Percentiles rank a stretch among this genome's conserved stretches.
Conservation (phyloP, 305 asterid species). For the Ajuga reptans region DNA sequence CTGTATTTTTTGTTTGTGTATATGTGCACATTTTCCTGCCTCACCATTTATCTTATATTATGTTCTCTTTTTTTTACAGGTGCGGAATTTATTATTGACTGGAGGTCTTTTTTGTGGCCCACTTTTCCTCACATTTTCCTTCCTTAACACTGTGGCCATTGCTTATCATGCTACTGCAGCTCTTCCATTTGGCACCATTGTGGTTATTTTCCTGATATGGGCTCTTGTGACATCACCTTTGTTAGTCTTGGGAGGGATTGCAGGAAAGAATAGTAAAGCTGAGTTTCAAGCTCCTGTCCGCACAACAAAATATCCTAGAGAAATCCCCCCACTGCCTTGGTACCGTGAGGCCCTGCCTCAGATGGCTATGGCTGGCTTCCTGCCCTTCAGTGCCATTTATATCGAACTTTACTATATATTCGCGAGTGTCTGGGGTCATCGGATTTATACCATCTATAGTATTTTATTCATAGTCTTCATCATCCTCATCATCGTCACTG, state of each 20-base stretch:
- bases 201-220: constrained; percentile 68
- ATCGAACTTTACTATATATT: constrained; percentile 71
- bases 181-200: constrained; percentile 71
- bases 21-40: too few relatives aligned
- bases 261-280: constrained; percentile 70
- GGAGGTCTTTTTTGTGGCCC: constrained; percentile 75
- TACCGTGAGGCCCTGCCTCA: constrained; percentile 62
- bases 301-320: constrained; percentile 75
- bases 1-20: too few relatives aligned
- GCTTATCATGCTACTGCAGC: constrained; percentile 75
- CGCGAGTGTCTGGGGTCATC: constrained; percentile 82
- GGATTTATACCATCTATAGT: constrained; percentile 70
- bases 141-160: constrained; percentile 73
- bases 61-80: constrained; percentile 30
- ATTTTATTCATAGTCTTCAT: constrained; percentile 67
- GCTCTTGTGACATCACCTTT: constrained; percentile 71
- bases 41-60: neutral
- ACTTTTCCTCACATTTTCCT: constrained; percentile 61
- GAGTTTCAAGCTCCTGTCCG: constrained; percentile 81
- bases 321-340: constrained; percentile 71
- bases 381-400: constrained; percentile 75
- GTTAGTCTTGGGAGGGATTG: constrained; percentile 71
- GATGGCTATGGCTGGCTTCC: constrained; percentile 85
- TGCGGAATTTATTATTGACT: constrained; percentile 55
- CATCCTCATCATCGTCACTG: constrained; percentile 64